phyloP scores from a whole-genome alignment of 176 grass and related monocot species.

The Oryza glaberrima region DNA sequence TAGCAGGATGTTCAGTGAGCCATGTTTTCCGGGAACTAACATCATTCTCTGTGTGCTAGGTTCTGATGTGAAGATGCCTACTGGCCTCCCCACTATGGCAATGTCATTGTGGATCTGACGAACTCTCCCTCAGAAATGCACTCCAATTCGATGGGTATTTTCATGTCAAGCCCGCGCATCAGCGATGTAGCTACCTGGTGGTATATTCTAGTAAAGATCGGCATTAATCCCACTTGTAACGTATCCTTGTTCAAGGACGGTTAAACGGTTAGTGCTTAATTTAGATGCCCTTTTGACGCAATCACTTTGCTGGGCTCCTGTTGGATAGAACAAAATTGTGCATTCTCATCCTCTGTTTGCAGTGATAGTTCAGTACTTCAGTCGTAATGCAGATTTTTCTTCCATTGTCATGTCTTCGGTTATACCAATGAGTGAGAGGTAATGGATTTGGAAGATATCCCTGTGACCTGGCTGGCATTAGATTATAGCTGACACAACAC shows the following conservation, averaged over 20 bases:
- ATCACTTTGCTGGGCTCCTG: not conserved
- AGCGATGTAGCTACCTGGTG: slow-evolving; percentile 32
- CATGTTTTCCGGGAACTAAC: not conserved
- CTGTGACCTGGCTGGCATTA: not conserved
- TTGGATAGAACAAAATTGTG: not conserved
- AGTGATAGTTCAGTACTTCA: not conserved
- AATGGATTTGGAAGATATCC: not conserved
- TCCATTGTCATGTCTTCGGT: not conserved
- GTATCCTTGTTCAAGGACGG: not conserved
- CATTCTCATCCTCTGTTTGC: not conserved
- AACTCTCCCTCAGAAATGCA: not conserved
- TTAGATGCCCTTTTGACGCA: slow-evolving; percentile 9
- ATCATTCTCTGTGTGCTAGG: slow-evolving; percentile 32
- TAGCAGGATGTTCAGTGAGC: slow-evolving; percentile 1
- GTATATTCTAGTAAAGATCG: slow-evolving; percentile 36
- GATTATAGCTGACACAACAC: not conserved
- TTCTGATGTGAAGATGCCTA: slow-evolving; percentile 36
- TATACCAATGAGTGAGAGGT: not conserved
- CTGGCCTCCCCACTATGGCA: not conserved
- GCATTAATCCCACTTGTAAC: slow-evolving; percentile 18
- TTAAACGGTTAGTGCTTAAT: slow-evolving; percentile 32
- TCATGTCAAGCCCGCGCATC: slow-evolving; percentile 6
- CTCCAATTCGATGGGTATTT: not conserved
- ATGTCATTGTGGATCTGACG: not conserved
- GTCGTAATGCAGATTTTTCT: not conserved